Percentiles rank a stretch among this genome's conserved stretches.
Conservation (phyloP, 495 filamentous ascomycete genomes). For the Trichoderma orchidacearum region DNA sequence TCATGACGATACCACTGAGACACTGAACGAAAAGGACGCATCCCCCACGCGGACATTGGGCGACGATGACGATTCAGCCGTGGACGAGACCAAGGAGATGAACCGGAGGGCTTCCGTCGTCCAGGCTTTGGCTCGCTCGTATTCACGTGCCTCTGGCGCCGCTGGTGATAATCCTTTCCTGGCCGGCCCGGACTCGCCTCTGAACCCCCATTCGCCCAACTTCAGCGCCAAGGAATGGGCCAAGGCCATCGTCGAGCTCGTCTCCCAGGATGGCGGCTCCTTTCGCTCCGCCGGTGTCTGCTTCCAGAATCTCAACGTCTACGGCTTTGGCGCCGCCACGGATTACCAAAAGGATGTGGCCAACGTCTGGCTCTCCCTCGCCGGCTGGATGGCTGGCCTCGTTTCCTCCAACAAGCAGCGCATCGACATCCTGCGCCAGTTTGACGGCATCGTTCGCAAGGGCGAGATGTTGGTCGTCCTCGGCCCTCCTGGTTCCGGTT, state of each 20-base stretch:
- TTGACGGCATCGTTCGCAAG: conserved; percentile 60
- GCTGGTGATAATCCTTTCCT: conserved; percentile 21
- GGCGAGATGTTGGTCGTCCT: conserved; percentile 75
- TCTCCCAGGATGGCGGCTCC: conserved; percentile 24
- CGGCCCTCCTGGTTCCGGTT: conserved; percentile 65
- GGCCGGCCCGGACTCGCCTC: conserved; percentile 23
- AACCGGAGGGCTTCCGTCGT: conserved; percentile 27
- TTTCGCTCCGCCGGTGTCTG: conserved; percentile 38
- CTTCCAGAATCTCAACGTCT: conserved; percentile 55
- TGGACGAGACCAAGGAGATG: conserved; percentile 19
- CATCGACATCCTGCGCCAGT: conserved; percentile 66
- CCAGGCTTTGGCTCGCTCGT: conserved; percentile 29
- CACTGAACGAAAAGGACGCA: neutral
- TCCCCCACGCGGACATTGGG: conserved; percentile 1
- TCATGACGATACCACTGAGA: neutral
- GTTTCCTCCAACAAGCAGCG: conserved; percentile 43
- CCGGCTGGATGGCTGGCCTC: conserved; percentile 28
- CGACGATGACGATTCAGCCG: conserved; percentile 18
- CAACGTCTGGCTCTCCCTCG: conserved; percentile 46
- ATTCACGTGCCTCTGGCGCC: conserved; percentile 22
- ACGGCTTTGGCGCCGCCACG: conserved; percentile 62
- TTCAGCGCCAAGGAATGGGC: conserved; percentile 42
- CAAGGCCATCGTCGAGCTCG: conserved; percentile 35
- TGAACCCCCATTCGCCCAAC: conserved; percentile 38
- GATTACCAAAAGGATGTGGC: conserved; percentile 69